phyloP scores from a whole-genome alignment of 805 yeast genomes.

The baker's yeast (Saccharomyces cerevisiae) region DNA sequence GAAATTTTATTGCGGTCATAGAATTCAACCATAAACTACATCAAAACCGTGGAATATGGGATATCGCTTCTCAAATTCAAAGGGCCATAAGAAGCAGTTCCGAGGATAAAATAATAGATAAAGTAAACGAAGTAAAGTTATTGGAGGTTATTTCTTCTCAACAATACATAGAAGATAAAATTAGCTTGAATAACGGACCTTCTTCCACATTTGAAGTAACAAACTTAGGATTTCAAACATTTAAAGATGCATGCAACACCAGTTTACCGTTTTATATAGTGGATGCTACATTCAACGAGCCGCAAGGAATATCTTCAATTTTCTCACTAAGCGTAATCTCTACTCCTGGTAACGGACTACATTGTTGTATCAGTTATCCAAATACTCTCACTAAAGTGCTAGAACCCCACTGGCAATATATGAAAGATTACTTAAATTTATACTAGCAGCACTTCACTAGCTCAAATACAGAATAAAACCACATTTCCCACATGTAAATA shows the following conservation, averaged over 20 bases:
- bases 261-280: constrained; percentile 9
- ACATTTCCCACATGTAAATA: background rate
- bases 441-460: background rate
- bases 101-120: constrained; percentile 5
- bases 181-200: constrained; percentile 12
- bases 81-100: constrained; percentile 1
- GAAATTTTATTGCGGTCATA: constrained; percentile 19
- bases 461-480: too few species aligned
- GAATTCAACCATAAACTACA: constrained; percentile 6
- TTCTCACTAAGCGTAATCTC: constrained; percentile 19
- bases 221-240: constrained; percentile 22
- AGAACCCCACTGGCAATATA: constrained; percentile 5
- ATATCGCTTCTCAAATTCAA: constrained; percentile 11
- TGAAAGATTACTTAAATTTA: background rate
- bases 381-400: constrained; percentile 4
- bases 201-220: constrained; percentile 25
- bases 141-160: constrained; percentile 16
- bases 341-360: constrained; percentile 22
- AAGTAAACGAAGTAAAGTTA: constrained; percentile 15
- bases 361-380: constrained; percentile 19
- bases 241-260: constrained; percentile 3
- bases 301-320: constrained; percentile 21
- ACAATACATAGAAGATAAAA: constrained; percentile 13
- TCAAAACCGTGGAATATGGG: constrained; percentile 9
- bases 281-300: constrained; percentile 23